A percentile compares a stretch with the other conserved stretches of the same genome.
Evolutionary conservation across 1,139 yeast species (phyloP).

Genomic region (Insectozyma bohioensis): DNA sequence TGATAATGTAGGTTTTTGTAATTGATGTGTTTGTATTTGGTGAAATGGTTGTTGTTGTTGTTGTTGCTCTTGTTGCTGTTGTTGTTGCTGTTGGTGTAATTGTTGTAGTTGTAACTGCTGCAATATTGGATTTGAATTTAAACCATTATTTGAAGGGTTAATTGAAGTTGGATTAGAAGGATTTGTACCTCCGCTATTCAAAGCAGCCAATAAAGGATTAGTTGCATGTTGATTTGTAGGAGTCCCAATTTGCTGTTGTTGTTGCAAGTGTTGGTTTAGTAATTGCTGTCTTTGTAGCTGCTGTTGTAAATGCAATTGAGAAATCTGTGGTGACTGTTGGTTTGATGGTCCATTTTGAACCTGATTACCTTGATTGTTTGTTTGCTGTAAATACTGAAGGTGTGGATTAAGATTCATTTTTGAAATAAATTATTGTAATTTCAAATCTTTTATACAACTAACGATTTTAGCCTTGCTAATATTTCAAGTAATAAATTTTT

Average conservation of each 20-base stretch:
- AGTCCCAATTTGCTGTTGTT: slow-evolving; percentile 25
- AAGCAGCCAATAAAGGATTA: slow-evolving; percentile 37
- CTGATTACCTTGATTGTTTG: slow-evolving; percentile 7
- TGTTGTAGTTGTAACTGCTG: slow-evolving; percentile 35
- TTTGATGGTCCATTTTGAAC: slow-evolving; percentile 21
- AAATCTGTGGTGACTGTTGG: slow-evolving; percentile 41
- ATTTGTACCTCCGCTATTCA: slow-evolving; percentile 30
- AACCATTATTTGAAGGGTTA: slow-evolving; percentile 4
- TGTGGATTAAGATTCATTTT: slow-evolving; percentile 44
- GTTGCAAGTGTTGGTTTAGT: slow-evolving; percentile 35
- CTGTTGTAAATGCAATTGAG: slow-evolving; percentile 40
- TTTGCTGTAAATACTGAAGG: slow-evolving; percentile 44
- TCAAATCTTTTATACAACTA: too few relatives aligned
- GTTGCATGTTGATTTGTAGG: slow-evolving; percentile 21
- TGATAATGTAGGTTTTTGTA: slow-evolving; percentile 12
- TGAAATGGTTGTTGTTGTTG: slow-evolving; percentile 21
- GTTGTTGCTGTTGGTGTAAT: slow-evolving; percentile 18
- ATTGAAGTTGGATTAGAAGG: slow-evolving; percentile 12
- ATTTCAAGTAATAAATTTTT: too few relatives aligned
- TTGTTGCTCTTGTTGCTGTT: slow-evolving; percentile 19
- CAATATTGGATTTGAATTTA: slow-evolving; percentile 26
- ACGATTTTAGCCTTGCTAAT: too few relatives aligned
- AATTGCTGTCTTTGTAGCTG: slow-evolving; percentile 45
- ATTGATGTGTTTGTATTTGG: slow-evolving; percentile 18
- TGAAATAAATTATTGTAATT: too few relatives aligned